Base-by-base conservation (phyloP, 371 early-diverging fungal species). In the Mortierella sp. region DNA sequence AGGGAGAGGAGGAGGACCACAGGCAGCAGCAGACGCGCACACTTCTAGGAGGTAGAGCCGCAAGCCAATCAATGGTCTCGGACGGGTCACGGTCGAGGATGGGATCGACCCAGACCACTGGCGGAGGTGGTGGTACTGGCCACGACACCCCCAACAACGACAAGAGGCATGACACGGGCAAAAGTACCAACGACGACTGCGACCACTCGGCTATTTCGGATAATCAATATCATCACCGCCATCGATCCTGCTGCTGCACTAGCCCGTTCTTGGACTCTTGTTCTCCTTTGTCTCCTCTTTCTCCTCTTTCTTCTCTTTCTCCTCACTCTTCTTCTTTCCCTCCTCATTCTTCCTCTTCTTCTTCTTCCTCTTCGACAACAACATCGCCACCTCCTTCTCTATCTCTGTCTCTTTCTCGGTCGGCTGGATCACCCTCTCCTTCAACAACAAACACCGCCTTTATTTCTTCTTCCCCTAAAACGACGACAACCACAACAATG, bases 11-110 rank as follows among this genome's bases (percentile, higher is more conserved):
- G 69, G 19, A 64, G 6, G 40, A 52, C 22, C 52, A 22, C 22
- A 22, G 52, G 52, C 24, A 13, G 7, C 48, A 31, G 22, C 61
- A 61, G 37, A 61, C 61, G 61, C 61, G 61, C 61, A 61, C 37
- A 61, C 34, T 22, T 34, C 61, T 61, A 61, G 61, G 61, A 34
- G 61, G 37, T 24, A 24, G 52, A 61, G 19, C 61, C 61, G 61
- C 4, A 22, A 39, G 61, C 61, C 61, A 61, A 61, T 61, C 61
- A 61, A 1, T 31, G 31, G 9, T 2, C 61, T 37, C 16, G 22
- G 37, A 19, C 37, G 37, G 37, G 61, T 34, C 61, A 61, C 61
- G 61, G 2, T 61, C n/a, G 31, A 58, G 37, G 37, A 34, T 1
- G 19, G 44, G 45, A 31, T 44, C 45, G n/a, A 66, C 44, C 47